Percentiles rank a stretch among this genome's conserved stretches.
These are phyloP conservation scores for Xylaria sp. DNA, from an alignment of 2,329 filamentous ascomycete species.

Conservation along the genomic window DNA sequence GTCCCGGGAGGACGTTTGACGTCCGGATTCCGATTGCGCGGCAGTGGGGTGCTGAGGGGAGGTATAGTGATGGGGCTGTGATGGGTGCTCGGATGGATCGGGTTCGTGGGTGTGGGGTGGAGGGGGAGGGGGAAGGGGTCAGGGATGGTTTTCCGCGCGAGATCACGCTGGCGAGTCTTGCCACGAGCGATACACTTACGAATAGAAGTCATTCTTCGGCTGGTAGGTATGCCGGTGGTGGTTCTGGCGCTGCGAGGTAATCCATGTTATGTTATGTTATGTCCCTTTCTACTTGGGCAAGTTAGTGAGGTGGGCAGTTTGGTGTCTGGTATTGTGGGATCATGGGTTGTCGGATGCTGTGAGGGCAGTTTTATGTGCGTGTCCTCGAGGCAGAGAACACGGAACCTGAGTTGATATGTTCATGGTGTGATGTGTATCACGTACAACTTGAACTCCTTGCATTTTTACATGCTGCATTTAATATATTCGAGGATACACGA, in stretches of 20 bases:
- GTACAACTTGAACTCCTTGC: background rate
- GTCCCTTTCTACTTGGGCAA: background rate
- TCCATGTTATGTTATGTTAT: background rate
- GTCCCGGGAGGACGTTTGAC: background rate
- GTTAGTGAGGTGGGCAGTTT: background rate
- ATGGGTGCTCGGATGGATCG: background rate
- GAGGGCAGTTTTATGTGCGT: background rate
- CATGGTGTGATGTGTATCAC: background rate
- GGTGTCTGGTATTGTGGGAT: background rate
- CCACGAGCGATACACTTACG: constrained; percentile 6
- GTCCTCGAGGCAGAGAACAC: too few relatives aligned
- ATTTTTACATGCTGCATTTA: background rate
- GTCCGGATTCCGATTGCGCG: constrained; percentile 19
- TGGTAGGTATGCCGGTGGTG: background rate
- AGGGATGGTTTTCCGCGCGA: constrained; percentile 11
- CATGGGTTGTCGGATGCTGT: background rate
- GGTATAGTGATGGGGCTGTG: background rate
- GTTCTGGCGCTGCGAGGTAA: constrained; percentile 21
- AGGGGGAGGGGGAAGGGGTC: background rate
- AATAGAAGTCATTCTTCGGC: background rate
- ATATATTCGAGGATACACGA: background rate
- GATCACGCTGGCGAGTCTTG: constrained; percentile 22
- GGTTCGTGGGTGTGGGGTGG: background rate
- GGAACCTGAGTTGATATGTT: background rate
- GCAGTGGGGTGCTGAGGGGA: background rate